Conservation (phyloP, 2,329 filamentous ascomycete genomes). For the Monosporascus sp. region DNA sequence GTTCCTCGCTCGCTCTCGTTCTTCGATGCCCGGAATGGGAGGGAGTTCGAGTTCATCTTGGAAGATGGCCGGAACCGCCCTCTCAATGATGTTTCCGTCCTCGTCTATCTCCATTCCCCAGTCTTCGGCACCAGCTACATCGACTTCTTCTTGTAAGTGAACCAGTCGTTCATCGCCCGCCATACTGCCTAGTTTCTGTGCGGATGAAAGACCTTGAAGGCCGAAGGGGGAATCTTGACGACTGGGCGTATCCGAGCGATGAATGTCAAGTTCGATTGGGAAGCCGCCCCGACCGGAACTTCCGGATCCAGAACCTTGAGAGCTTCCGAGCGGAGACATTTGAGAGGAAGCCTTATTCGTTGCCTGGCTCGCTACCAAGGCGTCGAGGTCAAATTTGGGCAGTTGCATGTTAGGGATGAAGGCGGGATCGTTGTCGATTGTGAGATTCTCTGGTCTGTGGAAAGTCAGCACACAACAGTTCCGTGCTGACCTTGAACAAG, state of each 20-base stretch:
- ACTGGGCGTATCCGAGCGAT: constrained; percentile 16
- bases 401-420: constrained; percentile 66
- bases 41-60: constrained; percentile 42
- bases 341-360: constrained; percentile 26
- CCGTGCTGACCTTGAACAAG: constrained; percentile 5
- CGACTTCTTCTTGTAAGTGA: constrained; percentile 30
- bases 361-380: constrained; percentile 25
- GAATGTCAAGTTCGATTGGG: constrained; percentile 18
- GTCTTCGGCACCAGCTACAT: constrained; percentile 31
- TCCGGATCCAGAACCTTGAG: constrained; percentile 10
- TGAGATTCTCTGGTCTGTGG: constrained; percentile 65
- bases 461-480: background rate
- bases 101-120: constrained; percentile 46
- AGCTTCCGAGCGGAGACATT: constrained; percentile 18
- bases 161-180: constrained; percentile 18
- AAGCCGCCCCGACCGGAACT: constrained; percentile 12
- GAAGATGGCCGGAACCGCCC: constrained; percentile 16
- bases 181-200: constrained; percentile 15
- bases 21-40: constrained; percentile 24
- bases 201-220: constrained; percentile 21
- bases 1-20: constrained; percentile 2
- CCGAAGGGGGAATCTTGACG: constrained; percentile 15
- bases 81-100: constrained; percentile 42
- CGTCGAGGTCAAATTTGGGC: constrained; percentile 51
- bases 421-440: constrained; percentile 74